phyloP scores from a whole-genome alignment of 129 eudicot genomes.

The Tanacetum coccineum region DNA sequence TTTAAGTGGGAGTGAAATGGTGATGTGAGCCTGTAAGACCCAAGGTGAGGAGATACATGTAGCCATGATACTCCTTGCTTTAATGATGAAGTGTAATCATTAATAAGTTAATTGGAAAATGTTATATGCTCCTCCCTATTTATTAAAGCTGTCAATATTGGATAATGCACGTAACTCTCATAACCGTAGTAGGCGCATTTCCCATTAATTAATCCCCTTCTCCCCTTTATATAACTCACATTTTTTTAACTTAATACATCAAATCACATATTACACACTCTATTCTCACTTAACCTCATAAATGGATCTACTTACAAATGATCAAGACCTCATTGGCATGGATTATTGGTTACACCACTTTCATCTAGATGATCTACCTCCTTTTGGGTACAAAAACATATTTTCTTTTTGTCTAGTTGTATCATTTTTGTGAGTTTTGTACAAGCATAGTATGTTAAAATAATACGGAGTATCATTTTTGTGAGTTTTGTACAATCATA shows the following conservation, averaged over 20 bases:
- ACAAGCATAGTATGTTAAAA: too few relatives aligned
- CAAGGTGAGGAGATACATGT: too few relatives aligned
- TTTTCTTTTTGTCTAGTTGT: background rate
- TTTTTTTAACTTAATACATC: too few relatives aligned
- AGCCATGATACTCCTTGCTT: too few relatives aligned
- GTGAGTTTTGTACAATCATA: background rate
- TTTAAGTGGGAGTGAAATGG: too few relatives aligned
- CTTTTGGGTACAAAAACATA: conserved; percentile 7
- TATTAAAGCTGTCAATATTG: conserved; percentile 21
- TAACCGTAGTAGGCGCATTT: conserved; percentile 25
- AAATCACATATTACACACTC: background rate
- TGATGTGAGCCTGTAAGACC: too few relatives aligned
- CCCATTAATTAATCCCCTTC: conserved; percentile 12
- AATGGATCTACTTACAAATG: conserved; percentile 24
- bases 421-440: too few relatives aligned
- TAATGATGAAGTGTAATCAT: conserved; percentile 22
- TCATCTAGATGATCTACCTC: conserved; percentile 12
- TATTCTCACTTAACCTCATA: background rate
- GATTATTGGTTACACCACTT: conserved; percentile 3
- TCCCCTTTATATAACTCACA: background rate
- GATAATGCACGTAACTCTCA: conserved; percentile 21
- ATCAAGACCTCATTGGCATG: conserved; percentile 3
- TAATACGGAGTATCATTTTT: background rate
- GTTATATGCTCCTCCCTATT: conserved; percentile 24
- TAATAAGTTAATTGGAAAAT: conserved; percentile 28